A percentile compares a stretch with the other conserved stretches of the same genome.
phyloP scores from a whole-genome alignment of 2,329 filamentous ascomycete genomes.

The Dryadomyces quercivorus region DNA sequence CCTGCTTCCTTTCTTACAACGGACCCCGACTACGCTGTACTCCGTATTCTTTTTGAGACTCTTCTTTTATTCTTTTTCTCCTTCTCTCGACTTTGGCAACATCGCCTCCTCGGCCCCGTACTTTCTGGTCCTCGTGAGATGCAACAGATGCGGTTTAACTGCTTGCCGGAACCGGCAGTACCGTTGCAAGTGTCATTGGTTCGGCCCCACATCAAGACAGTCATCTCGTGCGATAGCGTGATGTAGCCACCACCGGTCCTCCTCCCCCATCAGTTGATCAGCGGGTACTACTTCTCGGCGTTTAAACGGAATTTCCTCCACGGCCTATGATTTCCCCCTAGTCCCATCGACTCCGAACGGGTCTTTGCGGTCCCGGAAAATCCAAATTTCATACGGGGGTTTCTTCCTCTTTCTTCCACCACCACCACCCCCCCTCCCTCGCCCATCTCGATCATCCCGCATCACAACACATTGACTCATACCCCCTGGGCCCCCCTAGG shows the following conservation, averaged over 20 bases:
- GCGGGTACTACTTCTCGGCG: not conserved
- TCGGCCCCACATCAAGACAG: not conserved
- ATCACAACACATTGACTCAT: not conserved
- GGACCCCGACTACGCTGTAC: too few species aligned
- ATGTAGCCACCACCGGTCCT: not conserved
- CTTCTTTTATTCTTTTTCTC: not conserved
- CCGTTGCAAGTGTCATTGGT: not conserved
- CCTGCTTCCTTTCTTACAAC: too few species aligned
- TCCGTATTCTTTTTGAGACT: too few species aligned
- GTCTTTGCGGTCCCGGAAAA: not conserved
- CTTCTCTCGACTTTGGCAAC: too few species aligned
- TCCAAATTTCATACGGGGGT: too few species aligned
- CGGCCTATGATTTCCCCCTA: not conserved
- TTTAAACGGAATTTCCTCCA: not conserved
- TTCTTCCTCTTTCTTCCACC: too few species aligned
- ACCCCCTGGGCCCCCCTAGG: not conserved
- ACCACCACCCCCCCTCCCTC: too few species aligned
- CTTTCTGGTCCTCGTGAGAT: not conserved
- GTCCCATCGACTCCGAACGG: not conserved
- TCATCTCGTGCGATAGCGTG: not conserved
- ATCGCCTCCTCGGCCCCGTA: too few species aligned
- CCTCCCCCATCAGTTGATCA: not conserved
- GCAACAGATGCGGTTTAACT: not conserved
- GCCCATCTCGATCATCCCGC: not conserved
- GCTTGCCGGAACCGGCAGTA: slow-evolving; percentile 1